These are phyloP conservation scores for Zostera marina DNA, from an alignment of 116 monocot genomes.

Conservation along the genomic window DNA sequence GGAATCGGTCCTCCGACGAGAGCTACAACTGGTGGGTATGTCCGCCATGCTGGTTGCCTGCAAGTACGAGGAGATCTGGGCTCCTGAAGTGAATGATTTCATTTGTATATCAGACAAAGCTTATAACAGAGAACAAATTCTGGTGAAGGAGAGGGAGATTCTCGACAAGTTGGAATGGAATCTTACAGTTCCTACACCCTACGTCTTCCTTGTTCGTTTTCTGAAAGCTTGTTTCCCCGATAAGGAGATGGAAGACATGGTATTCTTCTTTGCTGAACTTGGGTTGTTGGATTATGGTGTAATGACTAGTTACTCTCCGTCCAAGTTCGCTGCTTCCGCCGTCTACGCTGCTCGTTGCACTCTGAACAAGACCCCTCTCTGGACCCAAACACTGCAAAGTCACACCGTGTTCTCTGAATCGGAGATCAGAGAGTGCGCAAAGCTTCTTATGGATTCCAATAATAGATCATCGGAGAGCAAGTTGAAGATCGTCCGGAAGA, in stretches of 20 bases:
- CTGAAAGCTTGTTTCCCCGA: slow-evolving; percentile 52
- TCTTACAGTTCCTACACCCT: slow-evolving; percentile 75
- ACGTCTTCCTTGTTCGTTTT: slow-evolving; percentile 69
- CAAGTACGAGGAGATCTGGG: slow-evolving; percentile 96
- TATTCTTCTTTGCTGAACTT: slow-evolving; percentile 72
- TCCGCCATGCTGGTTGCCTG: slow-evolving; percentile 76
- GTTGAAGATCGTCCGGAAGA: slow-evolving; percentile 47
- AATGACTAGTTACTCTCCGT: slow-evolving; percentile 23
- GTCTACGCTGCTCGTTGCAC: slow-evolving; percentile 68
- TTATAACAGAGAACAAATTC: slow-evolving; percentile 40
- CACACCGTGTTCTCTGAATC: slow-evolving; percentile 49
- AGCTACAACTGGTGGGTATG: slow-evolving; percentile 82
- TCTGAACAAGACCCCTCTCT: slow-evolving; percentile 37
- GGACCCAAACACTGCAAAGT: slow-evolving; percentile 41
- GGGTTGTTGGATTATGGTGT: slow-evolving; percentile 45
- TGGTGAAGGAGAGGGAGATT: slow-evolving; percentile 58
- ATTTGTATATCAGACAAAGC: slow-evolving; percentile 47
- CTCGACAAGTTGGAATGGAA: slow-evolving; percentile 77
- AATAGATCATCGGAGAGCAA: slow-evolving; percentile 26
- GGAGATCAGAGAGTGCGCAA: slow-evolving; percentile 32
- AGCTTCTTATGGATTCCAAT: slow-evolving; percentile 27
- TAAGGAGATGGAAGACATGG: slow-evolving; percentile 68
- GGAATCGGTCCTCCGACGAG: slow-evolving; percentile 31
- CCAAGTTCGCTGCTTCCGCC: slow-evolving; percentile 58
- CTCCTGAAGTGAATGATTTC: slow-evolving; percentile 80